These are phyloP conservation scores for Cladosporium halotolerans DNA, from an alignment of 2,329 filamentous ascomycete species.

Conservation along the genomic window DNA sequence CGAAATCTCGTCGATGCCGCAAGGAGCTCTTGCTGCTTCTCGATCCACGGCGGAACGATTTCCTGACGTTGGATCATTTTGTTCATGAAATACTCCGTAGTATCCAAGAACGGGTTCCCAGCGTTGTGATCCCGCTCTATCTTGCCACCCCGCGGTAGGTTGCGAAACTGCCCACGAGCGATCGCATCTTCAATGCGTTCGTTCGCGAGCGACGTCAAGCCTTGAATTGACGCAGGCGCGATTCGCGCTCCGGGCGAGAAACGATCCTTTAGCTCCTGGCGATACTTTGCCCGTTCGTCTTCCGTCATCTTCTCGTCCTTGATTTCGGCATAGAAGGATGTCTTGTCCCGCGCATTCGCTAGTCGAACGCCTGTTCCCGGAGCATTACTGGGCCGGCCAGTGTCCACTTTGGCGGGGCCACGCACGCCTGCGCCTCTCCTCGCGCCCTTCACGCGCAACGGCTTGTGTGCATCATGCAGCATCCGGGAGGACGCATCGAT, in stretches of 20 bases:
- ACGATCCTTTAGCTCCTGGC: conserved; percentile 69
- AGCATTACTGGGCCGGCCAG: conserved; percentile 34
- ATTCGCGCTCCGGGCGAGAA: conserved; percentile 70
- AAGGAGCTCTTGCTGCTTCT: conserved; percentile 89
- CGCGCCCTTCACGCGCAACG: conserved; percentile 34
- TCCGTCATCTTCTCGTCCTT: conserved; percentile 56
- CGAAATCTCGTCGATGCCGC: conserved; percentile 66
- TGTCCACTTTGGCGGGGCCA: conserved; percentile 38
- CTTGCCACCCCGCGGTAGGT: conserved; percentile 72
- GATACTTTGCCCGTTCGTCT: conserved; percentile 65
- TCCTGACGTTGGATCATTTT: conserved; percentile 97
- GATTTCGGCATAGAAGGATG: conserved; percentile 48
- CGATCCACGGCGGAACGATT: conserved; percentile 95
- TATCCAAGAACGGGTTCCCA: conserved; percentile 85
- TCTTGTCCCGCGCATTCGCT: conserved; percentile 53
- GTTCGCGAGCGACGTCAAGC: conserved; percentile 77
- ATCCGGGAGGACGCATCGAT: conserved; percentile 78
- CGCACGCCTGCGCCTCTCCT: conserved; percentile 23
- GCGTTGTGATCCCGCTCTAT: conserved; percentile 77
- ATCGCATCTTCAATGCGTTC: conserved; percentile 92
- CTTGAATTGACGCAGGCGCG: conserved; percentile 65
- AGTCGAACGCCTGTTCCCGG: conserved; percentile 44
- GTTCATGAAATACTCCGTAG: conserved; percentile 97
- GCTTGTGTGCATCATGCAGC: conserved; percentile 57
- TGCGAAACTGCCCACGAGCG: conserved; percentile 78